Conservation (phyloP, 2,329 filamentous ascomycete genomes). For the Dactylellina sp. region DNA sequence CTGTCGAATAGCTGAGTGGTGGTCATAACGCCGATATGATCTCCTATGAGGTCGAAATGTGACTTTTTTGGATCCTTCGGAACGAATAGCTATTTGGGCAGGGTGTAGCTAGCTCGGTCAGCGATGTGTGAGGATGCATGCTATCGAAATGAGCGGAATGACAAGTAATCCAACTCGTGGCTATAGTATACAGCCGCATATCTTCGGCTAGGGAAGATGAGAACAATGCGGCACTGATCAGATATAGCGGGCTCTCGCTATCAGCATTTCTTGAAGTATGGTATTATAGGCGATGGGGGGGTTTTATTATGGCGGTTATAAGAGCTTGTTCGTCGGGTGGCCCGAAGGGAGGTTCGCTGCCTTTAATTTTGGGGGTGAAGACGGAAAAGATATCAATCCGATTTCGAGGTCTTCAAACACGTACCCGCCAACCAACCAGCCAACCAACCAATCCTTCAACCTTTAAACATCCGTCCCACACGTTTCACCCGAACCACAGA, state of each 20-base stretch:
- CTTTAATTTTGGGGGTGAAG: too few species aligned
- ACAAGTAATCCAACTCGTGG: too few species aligned
- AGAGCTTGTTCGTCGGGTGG: slow-evolving; percentile 14
- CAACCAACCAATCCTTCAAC: slow-evolving; percentile 20
- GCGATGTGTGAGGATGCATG: too few species aligned
- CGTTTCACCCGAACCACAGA: slow-evolving; percentile 25
- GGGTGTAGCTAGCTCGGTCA: too few species aligned
- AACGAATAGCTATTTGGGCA: neutral
- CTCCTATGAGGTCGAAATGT: neutral
- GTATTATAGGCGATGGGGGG: too few species aligned
- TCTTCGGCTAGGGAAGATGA: slow-evolving; percentile 2
- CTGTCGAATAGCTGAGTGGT: slow-evolving; percentile 1
- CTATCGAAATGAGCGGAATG: too few species aligned
- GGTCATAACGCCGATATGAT: slow-evolving; percentile 20
- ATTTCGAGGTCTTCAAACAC: slow-evolving; percentile 49
- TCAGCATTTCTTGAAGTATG: too few species aligned
- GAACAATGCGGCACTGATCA: slow-evolving; percentile 4
- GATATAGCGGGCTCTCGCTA: too few species aligned
- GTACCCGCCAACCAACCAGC: slow-evolving; percentile 7
- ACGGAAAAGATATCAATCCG: slow-evolving; percentile 24
- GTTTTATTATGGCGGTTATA: slow-evolving; percentile 8
- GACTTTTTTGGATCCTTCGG: neutral
- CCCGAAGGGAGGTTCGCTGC: neutral
- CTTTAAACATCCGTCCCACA: slow-evolving; percentile 32
- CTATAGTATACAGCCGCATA: slow-evolving; percentile 16